Conservation (phyloP, 257 asterid species). For the Coffea eugenioides region DNA sequence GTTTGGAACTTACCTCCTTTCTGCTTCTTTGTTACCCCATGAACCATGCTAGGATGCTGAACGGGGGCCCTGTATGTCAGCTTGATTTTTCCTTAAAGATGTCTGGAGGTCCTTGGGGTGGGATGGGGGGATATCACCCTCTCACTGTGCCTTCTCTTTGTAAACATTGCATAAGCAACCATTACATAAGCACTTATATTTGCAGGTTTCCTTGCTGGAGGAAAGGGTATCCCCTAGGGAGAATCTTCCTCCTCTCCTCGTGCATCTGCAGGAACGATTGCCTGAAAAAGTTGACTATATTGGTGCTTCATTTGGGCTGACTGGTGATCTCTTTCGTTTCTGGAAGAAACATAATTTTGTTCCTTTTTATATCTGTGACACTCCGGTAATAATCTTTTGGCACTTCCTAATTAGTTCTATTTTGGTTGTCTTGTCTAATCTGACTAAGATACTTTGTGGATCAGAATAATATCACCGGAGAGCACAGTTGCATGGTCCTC, state of each 20-base stretch:
- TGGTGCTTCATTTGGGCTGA: slow-evolving; percentile 84
- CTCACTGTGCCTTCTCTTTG: neutral
- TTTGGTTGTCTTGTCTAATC: slow-evolving; percentile 15
- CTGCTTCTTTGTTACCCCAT: neutral
- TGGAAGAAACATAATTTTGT: slow-evolving; percentile 75
- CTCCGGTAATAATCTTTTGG: slow-evolving; percentile 43
- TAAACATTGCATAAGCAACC: neutral
- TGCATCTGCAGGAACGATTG: slow-evolving; percentile 61
- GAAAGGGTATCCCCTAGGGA: slow-evolving; percentile 63
- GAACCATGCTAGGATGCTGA: neutral
- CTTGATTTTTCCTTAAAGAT: neutral
- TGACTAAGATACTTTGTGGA: slow-evolving; percentile 20
- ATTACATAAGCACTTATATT: slow-evolving; percentile 4
- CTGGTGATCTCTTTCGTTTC: slow-evolving; percentile 70
- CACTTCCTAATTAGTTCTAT: slow-evolving; percentile 5
- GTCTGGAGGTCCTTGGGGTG: neutral
- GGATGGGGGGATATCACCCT: neutral
- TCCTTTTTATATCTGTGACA: slow-evolving; percentile 63
- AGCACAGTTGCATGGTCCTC: slow-evolving; percentile 77
- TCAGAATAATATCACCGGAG: slow-evolving; percentile 72
- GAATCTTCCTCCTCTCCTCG: slow-evolving; percentile 75
- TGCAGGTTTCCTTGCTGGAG: slow-evolving; percentile 64
- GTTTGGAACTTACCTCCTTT: neutral
- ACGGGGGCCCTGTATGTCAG: neutral
- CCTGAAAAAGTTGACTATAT: slow-evolving; percentile 82